Evolutionary conservation across 164 flowering plant species (phyloP), one percentile per base, ranked within the genome.

Genomic region (Nymphaea thermarum): DNA sequence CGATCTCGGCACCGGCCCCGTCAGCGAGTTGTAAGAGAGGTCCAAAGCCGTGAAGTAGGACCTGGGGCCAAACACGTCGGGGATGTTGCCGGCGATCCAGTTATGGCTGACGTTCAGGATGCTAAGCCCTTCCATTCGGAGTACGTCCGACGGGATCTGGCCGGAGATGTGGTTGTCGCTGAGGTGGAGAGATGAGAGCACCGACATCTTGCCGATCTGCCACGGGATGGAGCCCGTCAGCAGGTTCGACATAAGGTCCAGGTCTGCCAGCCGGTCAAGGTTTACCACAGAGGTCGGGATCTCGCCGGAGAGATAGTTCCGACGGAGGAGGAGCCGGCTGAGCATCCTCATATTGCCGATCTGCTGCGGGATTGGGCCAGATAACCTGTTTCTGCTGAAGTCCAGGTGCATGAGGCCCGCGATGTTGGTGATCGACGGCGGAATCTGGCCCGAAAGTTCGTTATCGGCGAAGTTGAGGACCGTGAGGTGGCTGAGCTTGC

Each of bases 391-490:
- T 74, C 82, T 83, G 2, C 89, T 79, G 64, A 93, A 79, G 70
- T 93, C 97, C 15, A 93, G 78, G 66, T 93, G 98, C 92, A 79
- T 87, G 18, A 93, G 64, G 12, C 76, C 67, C 4, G 78, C 57
- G 11, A 88, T 60, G 6, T 69, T 67, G 41, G 77, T 75, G 17
- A 93, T 45, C 4, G 97, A 89, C 6, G 71, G 6, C 1, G 98
- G 98, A 6, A 93, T 88, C 42, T 41, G 3, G 11, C 97, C 98
- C 71, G 91, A 45, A 60, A 93, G 77, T 5, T 65, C 75, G 66
- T 93, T 93, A 59, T 90, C 96, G 25, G 98, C 98, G 68, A 93
- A 67, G 75, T 90, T 93, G 43, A 93, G 65, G 10, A 93, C 94
- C 0, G 86, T 75, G 62, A 93, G 84, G 3, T 79, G 79, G 0